Conservation (phyloP, 768 basidiomycete species). For the Pisolithus sp. region DNA sequence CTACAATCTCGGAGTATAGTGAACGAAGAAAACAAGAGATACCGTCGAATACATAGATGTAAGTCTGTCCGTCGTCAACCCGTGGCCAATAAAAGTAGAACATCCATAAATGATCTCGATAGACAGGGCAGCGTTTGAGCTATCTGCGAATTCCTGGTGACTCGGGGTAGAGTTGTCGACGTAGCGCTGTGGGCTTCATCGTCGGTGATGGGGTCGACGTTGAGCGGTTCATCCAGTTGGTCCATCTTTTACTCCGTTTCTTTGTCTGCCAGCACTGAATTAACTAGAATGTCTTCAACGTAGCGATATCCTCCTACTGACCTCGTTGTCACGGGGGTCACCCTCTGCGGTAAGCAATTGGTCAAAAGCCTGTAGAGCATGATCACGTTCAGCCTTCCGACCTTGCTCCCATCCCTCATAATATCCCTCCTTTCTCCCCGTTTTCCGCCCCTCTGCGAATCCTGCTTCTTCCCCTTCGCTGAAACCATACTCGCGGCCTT, state of each 20-base stretch:
- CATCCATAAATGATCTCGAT: too few species aligned
- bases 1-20: too few species aligned
- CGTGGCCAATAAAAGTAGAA: too few species aligned
- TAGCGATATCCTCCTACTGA: constrained; percentile 11
- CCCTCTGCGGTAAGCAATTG: constrained; percentile 44
- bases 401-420: constrained; percentile 34
- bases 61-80: too few species aligned
- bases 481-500: constrained; percentile 37
- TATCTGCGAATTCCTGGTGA: constrained; percentile 1
- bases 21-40: too few species aligned
- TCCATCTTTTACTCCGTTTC: constrained; percentile 21
- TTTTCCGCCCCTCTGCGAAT: constrained; percentile 25
- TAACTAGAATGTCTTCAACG: constrained; percentile 1
- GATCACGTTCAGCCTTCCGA: constrained; percentile 44
- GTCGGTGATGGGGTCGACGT: neutral
- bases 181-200: constrained; percentile 14
- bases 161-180: constrained; percentile 13
- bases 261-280: constrained; percentile 14
- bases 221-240: constrained; percentile 22
- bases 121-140: neutral
- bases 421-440: constrained; percentile 24
- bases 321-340: constrained; percentile 20
- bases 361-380: constrained; percentile 54
- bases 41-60: too few species aligned
- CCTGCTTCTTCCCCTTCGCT: constrained; percentile 32